These are phyloP conservation scores for Colletotrichum agaves DNA, from an alignment of 2,329 filamentous ascomycete species.

Conservation along the genomic window DNA sequence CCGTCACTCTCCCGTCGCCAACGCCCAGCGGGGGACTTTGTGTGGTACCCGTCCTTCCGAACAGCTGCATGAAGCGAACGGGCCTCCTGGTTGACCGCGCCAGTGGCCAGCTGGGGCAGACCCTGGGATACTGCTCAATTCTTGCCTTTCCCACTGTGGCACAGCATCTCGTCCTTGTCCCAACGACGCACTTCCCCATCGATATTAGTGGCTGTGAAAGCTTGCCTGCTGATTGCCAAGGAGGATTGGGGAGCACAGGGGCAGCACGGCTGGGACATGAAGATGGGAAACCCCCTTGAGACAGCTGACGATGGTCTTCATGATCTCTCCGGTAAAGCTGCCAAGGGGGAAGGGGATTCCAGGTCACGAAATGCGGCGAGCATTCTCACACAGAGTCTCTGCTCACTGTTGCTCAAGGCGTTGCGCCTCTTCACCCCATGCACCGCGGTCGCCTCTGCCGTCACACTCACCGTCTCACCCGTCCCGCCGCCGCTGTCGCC, in stretches of 20 bases:
- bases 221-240: conserved; percentile 9
- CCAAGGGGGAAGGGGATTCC: conserved; percentile 4
- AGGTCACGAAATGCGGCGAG: conserved; percentile 26
- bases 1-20: neutral
- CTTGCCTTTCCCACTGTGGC: conserved; percentile 17
- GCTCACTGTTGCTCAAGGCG: neutral
- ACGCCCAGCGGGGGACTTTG: conserved; percentile 4
- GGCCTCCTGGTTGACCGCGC: conserved; percentile 24
- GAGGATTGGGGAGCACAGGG: conserved; percentile 10
- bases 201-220: conserved; percentile 19
- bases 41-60: conserved; percentile 21
- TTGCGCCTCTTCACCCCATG: conserved; percentile 21
- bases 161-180: conserved; percentile 13
- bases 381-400: conserved; percentile 20
- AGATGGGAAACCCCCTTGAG: conserved; percentile 35
- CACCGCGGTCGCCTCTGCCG: conserved; percentile 17
- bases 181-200: neutral
- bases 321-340: conserved; percentile 27
- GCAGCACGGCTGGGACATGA: conserved; percentile 26
- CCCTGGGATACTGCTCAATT: conserved; percentile 1
- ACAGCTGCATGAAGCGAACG: conserved; percentile 29
- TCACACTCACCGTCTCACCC: conserved; percentile 13
- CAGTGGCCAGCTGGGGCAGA: conserved; percentile 23
- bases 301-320: conserved; percentile 34
- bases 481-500: conserved; percentile 1